Evolutionary conservation across 495 filamentous ascomycete genomes (phyloP), one percentile per base, ranked within the genome.

Genomic region (Neurospora sp.): DNA sequence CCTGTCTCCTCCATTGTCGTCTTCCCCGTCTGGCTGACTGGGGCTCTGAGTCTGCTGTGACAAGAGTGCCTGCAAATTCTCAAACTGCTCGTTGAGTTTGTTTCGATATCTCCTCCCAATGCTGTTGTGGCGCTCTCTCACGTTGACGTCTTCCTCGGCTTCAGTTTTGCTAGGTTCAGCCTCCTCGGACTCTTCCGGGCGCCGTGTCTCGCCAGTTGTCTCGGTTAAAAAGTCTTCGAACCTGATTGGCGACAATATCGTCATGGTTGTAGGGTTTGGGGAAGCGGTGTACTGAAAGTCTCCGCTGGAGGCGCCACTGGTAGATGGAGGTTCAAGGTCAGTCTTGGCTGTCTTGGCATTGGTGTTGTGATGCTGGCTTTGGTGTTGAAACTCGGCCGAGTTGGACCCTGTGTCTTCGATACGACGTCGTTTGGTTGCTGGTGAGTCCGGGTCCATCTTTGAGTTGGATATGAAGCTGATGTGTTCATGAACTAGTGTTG

Each of bases 81-180:
- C 77, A 42, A 81, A 81, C 41, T 80, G 72, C 22, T 73, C 71
- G 70, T 74, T 79, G 8, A 80, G 75, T 53, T 78, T 76, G 71
- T 75, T 77, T 20, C 80, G 78, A 69, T 81, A 81, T 35, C 78
- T 73, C 68, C 77, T 78, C 68, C 81, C 80, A 69, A 80, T 77
- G 71, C 68, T 68, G 71, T 83, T 80, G 70, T 79, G 77, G 68
- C 72, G 71, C 9, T 75, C 53, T 61, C 22, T 61, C 14, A 61
- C 22, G 16, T 20, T 61, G 53, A 61, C 53, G 14, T 61, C 53
- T 61, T 61, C 53, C 22, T 31, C 53, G 5, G 53, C 22, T 61
- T 31, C 22, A 1, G 31, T 31, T 61, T 6, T 61, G 6, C 18
- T 31, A 35, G 22, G 53, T 8, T 0, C 53, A 16, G 22, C 2